These are phyloP conservation scores for Clonostachys rhizophaga DNA, from an alignment of 2,329 filamentous ascomycete genomes.

Conservation along the genomic window DNA sequence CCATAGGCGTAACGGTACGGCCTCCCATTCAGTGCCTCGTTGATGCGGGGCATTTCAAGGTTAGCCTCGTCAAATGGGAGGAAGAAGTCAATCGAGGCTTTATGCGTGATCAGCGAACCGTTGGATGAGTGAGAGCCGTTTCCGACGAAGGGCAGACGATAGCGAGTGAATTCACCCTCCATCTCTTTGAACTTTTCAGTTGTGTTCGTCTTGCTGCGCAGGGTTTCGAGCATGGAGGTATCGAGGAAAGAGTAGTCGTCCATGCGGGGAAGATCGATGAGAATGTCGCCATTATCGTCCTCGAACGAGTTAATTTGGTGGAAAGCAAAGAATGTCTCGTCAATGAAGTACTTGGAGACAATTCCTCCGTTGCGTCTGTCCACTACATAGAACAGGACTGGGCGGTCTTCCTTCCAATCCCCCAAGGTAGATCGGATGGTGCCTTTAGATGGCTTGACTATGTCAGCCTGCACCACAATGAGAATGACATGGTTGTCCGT, in stretches of 20 bases:
- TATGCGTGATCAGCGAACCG: neutral
- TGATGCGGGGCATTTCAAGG: slow-evolving; percentile 63
- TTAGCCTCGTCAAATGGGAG: slow-evolving; percentile 36
- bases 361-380: slow-evolving; percentile 63
- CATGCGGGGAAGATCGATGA: slow-evolving; percentile 53
- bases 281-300: slow-evolving; percentile 45
- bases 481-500: slow-evolving; percentile 67
- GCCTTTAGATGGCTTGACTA: slow-evolving; percentile 46
- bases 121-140: neutral
- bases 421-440: slow-evolving; percentile 60
- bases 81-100: slow-evolving; percentile 14
- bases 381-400: slow-evolving; percentile 68
- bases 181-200: slow-evolving; percentile 25
- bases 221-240: slow-evolving; percentile 64
- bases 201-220: slow-evolving; percentile 50
- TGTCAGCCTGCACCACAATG: slow-evolving; percentile 66
- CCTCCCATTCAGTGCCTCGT: slow-evolving; percentile 45
- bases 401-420: slow-evolving; percentile 50
- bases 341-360: slow-evolving; percentile 64
- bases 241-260: slow-evolving; percentile 56
- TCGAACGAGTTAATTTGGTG: slow-evolving; percentile 77
- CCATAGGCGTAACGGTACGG: slow-evolving; percentile 59
- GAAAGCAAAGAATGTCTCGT: slow-evolving; percentile 67
- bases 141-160: slow-evolving; percentile 30
- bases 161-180: slow-evolving; percentile 33